Percentiles rank a stretch among this genome's conserved stretches.
Conservation (phyloP, 2,329 filamentous ascomycete species). For the Fusarium tricinctum region DNA sequence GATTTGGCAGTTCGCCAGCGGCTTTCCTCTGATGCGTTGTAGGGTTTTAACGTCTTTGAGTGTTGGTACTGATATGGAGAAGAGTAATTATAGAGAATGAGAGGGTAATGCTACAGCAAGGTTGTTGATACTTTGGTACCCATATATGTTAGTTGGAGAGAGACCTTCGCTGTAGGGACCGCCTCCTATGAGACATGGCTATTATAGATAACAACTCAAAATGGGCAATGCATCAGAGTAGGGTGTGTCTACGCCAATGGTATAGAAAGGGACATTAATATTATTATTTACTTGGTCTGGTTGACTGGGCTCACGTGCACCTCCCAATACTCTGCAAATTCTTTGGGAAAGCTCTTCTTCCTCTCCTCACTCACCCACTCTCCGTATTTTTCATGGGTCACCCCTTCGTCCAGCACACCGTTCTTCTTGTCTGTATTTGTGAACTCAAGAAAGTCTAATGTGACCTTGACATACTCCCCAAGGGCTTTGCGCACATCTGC, state of each 20-base stretch:
- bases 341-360: slow-evolving; percentile 50
- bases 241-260: neutral
- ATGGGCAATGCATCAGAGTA: neutral
- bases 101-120: neutral
- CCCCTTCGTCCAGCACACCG: slow-evolving; percentile 65
- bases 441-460: slow-evolving; percentile 69
- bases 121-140: slow-evolving; percentile 18
- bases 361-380: slow-evolving; percentile 58
- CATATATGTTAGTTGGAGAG: slow-evolving; percentile 25
- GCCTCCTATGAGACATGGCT: neutral
- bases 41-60: neutral
- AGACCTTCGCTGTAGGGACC: neutral
- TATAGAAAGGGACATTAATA: neutral
- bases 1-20: slow-evolving; percentile 48
- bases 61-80: neutral
- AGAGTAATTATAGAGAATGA: slow-evolving; percentile 5
- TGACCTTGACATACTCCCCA: slow-evolving; percentile 71
- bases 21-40: slow-evolving; percentile 52
- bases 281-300: slow-evolving; percentile 7
- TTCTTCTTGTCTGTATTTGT: slow-evolving; percentile 57
- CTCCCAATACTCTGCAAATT: slow-evolving; percentile 58
- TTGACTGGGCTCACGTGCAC: slow-evolving; percentile 57
- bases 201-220: neutral
- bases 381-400: slow-evolving; percentile 59
- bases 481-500: slow-evolving; percentile 70